Percentiles rank a stretch among this genome's conserved stretches.
phyloP scores from a whole-genome alignment of 2,329 filamentous ascomycete species.

The Pseudocercospora eumusae region DNA sequence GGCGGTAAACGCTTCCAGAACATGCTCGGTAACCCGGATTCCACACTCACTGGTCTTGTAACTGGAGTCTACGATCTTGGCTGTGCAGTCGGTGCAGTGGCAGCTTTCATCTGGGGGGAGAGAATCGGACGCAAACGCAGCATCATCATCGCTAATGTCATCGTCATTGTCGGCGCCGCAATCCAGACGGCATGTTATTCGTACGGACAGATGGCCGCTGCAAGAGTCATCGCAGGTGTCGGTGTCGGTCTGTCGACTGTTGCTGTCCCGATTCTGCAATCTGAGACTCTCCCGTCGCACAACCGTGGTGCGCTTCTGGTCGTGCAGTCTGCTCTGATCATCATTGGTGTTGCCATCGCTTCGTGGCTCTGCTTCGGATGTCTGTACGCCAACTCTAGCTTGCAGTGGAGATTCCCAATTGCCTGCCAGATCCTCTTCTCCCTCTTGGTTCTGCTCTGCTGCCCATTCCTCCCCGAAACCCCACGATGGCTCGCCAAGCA shows the following conservation, averaged over 20 bases:
- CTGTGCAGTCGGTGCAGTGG: slow-evolving; percentile 33
- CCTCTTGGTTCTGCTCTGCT: slow-evolving; percentile 32
- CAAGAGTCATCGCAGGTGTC: slow-evolving; percentile 32
- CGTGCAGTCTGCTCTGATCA: slow-evolving; percentile 36
- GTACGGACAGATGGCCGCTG: slow-evolving; percentile 33
- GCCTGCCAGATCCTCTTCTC: slow-evolving; percentile 38
- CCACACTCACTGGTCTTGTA: slow-evolving; percentile 34
- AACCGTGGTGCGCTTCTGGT: slow-evolving; percentile 36
- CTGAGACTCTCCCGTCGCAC: slow-evolving; percentile 36
- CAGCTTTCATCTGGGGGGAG: slow-evolving; percentile 34
- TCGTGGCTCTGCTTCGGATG: slow-evolving; percentile 37
- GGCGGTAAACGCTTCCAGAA: slow-evolving; percentile 34
- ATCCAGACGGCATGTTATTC: slow-evolving; percentile 33
- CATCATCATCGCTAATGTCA: slow-evolving; percentile 34
- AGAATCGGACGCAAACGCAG: slow-evolving; percentile 31
- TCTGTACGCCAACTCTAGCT: slow-evolving; percentile 30
- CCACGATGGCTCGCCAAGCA: slow-evolving; percentile 37
- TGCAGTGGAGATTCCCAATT: slow-evolving; percentile 38
- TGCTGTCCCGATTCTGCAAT: slow-evolving; percentile 36
- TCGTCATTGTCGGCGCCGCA: slow-evolving; percentile 33
- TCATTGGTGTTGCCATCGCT: slow-evolving; percentile 35
- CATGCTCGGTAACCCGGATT: slow-evolving; percentile 33
- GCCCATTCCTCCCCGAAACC: slow-evolving; percentile 35
- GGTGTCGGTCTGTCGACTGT: slow-evolving; percentile 37
- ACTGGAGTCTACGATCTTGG: slow-evolving; percentile 36